Percentiles rank a stretch among this genome's conserved stretches.
phyloP scores from a whole-genome alignment of 2,329 filamentous ascomycete species.

The Podosphaera leucotricha region DNA sequence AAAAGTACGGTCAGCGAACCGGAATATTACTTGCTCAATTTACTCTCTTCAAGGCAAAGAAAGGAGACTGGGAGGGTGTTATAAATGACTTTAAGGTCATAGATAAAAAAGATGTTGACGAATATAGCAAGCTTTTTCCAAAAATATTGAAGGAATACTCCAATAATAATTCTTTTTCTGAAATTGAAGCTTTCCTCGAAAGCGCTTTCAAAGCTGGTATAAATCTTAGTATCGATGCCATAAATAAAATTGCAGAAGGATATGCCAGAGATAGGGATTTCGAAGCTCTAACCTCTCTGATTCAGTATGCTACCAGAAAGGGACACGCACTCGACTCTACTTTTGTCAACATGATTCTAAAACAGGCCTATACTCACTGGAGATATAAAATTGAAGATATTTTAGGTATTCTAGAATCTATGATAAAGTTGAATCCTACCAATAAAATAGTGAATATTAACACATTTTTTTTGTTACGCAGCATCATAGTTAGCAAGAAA shows the following conservation, averaged over 20 bases:
- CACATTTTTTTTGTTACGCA: slow-evolving; percentile 8
- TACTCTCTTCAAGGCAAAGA: slow-evolving; percentile 9
- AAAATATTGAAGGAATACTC: slow-evolving; percentile 13
- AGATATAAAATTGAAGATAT: slow-evolving; percentile 10
- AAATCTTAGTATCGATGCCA: slow-evolving; percentile 8
- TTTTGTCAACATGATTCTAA: slow-evolving; percentile 13
- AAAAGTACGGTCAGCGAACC: slow-evolving; percentile 8
- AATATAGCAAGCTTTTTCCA: slow-evolving; percentile 8
- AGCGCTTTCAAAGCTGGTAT: slow-evolving; percentile 8
- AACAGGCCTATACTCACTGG: slow-evolving; percentile 8
- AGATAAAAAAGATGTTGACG: slow-evolving; percentile 2
- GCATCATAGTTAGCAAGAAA: not conserved
- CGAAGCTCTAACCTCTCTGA: slow-evolving; percentile 11
- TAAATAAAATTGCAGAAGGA: slow-evolving; percentile 13
- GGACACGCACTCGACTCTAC: slow-evolving; percentile 7
- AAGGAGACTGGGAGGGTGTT: slow-evolving; percentile 13
- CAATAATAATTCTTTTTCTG: slow-evolving; percentile 9
- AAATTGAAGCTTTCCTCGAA: slow-evolving; percentile 13
- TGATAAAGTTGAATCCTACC: slow-evolving; percentile 2
- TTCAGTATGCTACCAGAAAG: slow-evolving; percentile 9
- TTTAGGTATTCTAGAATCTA: slow-evolving; percentile 6
- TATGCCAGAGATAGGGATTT: slow-evolving; percentile 12
- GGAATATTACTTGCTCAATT: slow-evolving; percentile 10
- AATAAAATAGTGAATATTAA: slow-evolving; percentile 3
- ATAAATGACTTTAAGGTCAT: slow-evolving; percentile 8